Conservation (phyloP, 2,329 filamentous ascomycete species). For the Catunica adiposa region DNA sequence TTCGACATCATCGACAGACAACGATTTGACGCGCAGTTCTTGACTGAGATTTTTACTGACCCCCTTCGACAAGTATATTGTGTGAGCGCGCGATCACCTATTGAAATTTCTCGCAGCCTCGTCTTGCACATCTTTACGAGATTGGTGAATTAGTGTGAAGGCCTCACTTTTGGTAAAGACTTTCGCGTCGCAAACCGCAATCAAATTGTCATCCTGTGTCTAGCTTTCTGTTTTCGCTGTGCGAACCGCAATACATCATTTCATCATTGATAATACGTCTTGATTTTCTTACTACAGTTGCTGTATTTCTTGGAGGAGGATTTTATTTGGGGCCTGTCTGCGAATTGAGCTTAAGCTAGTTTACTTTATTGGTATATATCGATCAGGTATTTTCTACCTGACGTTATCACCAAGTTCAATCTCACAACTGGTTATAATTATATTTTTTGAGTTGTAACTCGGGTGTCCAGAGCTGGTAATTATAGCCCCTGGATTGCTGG, state of each 20-base stretch:
- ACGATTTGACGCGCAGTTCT: background rate
- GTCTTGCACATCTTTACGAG: constrained; percentile 31
- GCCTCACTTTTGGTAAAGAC: constrained; percentile 3
- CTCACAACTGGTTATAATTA: constrained; percentile 9
- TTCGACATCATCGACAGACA: background rate
- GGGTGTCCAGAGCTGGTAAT: background rate
- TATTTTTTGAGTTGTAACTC: background rate
- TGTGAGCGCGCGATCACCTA: background rate
- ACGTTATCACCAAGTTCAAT: constrained; percentile 3
- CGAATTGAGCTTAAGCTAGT: constrained; percentile 12
- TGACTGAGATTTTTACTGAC: background rate
- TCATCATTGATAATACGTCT: constrained; percentile 7
- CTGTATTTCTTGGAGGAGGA: constrained; percentile 11
- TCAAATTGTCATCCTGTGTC: background rate
- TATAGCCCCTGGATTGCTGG: background rate
- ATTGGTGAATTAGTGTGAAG: constrained; percentile 12
- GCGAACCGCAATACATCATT: constrained; percentile 10
- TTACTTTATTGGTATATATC: background rate
- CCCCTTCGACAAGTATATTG: background rate
- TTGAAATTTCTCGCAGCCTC: constrained; percentile 11
- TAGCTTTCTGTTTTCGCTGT: constrained; percentile 7
- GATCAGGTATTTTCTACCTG: background rate
- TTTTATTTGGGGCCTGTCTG: constrained; percentile 6
- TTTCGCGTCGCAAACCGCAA: background rate
- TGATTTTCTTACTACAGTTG: constrained; percentile 9